Evolutionary conservation across 495 filamentous ascomycete genomes (phyloP).

Genomic region (Penicillium diatomitis): DNA sequence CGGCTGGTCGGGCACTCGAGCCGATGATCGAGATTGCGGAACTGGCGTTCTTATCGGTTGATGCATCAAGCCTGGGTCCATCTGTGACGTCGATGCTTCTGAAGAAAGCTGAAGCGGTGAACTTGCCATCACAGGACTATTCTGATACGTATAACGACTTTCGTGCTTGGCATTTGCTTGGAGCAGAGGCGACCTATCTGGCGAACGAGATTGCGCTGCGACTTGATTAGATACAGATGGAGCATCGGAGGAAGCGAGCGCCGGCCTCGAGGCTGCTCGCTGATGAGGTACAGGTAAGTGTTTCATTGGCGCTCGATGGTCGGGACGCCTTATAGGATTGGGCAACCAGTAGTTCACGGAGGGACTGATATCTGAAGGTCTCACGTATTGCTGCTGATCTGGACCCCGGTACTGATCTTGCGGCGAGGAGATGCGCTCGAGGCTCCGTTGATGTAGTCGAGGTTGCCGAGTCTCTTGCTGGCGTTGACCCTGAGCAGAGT

Average conservation of each 20-base stretch:
- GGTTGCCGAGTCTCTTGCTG: not conserved
- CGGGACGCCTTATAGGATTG: not conserved
- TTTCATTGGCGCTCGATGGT: not conserved
- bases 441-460: not conserved
- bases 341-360: not conserved
- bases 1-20: not conserved
- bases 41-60: not conserved
- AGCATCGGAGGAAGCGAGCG: not conserved
- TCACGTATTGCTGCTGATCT: slow-evolving; percentile 1
- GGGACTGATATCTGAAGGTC: not conserved
- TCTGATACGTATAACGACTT: too few species aligned
- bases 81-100: not conserved
- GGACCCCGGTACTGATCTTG: not conserved
- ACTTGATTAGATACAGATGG: not conserved
- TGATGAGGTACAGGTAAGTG: not conserved
- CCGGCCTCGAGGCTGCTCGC: not conserved
- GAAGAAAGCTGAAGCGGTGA: not conserved
- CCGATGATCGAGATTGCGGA: not conserved
- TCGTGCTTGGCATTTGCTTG: too few species aligned
- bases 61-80: not conserved
- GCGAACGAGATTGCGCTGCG: not conserved
- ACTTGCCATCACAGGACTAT: too few species aligned
- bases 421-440: too few species aligned
- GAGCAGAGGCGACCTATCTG: not conserved
- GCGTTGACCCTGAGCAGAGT: not conserved